phyloP scores from a whole-genome alignment of 331 rosid genomes.

The Stylosanthes scabra region DNA sequence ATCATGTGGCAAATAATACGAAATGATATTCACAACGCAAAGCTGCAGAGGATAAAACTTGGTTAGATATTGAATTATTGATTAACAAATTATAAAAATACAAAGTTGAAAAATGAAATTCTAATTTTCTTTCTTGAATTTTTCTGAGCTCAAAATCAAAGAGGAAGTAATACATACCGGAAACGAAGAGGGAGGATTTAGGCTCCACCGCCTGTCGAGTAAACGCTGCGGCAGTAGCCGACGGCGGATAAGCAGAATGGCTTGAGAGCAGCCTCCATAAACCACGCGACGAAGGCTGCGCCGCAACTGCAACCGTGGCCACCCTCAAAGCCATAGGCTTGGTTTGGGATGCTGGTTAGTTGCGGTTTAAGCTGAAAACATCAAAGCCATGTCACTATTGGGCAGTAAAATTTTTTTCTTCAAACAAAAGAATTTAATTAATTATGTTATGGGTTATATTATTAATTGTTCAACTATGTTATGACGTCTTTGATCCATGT shows the following conservation, averaged over 20 bases:
- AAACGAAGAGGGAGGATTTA: slow-evolving; percentile 87
- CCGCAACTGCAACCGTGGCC: slow-evolving; percentile 49
- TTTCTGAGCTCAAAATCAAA: not conserved
- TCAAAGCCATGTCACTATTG: too few relatives aligned
- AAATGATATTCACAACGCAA: not conserved
- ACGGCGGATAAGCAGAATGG: not conserved
- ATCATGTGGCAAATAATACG: not conserved
- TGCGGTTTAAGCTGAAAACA: too few relatives aligned
- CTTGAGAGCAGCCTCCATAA: slow-evolving; percentile 66
- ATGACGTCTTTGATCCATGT: too few relatives aligned
- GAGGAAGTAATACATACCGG: slow-evolving; percentile 53
- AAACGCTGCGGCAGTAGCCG: slow-evolving; percentile 16
- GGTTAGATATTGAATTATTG: not conserved
- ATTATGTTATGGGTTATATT: too few relatives aligned
- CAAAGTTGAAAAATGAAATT: not conserved
- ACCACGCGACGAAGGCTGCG: slow-evolving; percentile 49
- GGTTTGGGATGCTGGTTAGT: not conserved
- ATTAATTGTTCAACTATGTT: too few relatives aligned
- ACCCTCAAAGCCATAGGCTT: slow-evolving; percentile 63
- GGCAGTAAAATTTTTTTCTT: too few relatives aligned
- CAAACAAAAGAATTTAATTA: too few relatives aligned
- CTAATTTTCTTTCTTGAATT: not conserved
- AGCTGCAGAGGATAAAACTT: not conserved
- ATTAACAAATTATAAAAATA: not conserved
- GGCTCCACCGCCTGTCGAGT: slow-evolving; percentile 70